phyloP scores from a whole-genome alignment of 768 basidiomycete genomes.

The Tylopilus plumbeoviolaceoides region DNA sequence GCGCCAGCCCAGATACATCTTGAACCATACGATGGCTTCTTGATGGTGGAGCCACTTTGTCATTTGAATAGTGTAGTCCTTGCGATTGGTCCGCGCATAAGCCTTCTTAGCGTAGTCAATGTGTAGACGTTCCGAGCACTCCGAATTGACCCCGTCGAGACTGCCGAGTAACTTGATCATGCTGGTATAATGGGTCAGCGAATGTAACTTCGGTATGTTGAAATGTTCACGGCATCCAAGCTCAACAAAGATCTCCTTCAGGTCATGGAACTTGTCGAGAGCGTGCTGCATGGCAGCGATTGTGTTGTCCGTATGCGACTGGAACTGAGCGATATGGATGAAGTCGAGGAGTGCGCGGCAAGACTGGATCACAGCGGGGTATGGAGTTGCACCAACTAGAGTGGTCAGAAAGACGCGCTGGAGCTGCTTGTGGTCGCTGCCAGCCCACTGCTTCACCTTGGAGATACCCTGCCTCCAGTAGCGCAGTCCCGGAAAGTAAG shows the following conservation, averaged over 20 bases:
- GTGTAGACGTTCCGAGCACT: not conserved
- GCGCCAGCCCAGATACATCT: not conserved
- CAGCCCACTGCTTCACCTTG: not conserved
- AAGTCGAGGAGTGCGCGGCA: too few relatives aligned
- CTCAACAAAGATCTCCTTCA: not conserved
- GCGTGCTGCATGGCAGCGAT: not conserved
- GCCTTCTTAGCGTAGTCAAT: slow-evolving; percentile 1
- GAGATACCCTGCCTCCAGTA: not conserved
- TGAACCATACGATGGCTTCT: not conserved
- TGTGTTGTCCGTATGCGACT: not conserved
- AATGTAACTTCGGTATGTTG: slow-evolving; percentile 1
- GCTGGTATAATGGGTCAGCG: not conserved
- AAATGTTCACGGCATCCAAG: not conserved
- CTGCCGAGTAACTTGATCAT: not conserved
- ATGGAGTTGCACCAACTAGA: not conserved
- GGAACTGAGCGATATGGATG: not conserved
- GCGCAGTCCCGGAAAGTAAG: not conserved
- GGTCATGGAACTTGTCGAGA: not conserved
- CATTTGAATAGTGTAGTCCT: not conserved
- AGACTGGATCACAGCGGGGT: too few relatives aligned
- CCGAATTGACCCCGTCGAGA: not conserved
- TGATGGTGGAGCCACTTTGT: not conserved
- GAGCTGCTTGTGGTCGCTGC: not conserved
- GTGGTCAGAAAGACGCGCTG: not conserved
- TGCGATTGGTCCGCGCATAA: not conserved